phyloP scores from a whole-genome alignment of 1,139 yeast species.

The Keqinozyma sinolaborantium region DNA sequence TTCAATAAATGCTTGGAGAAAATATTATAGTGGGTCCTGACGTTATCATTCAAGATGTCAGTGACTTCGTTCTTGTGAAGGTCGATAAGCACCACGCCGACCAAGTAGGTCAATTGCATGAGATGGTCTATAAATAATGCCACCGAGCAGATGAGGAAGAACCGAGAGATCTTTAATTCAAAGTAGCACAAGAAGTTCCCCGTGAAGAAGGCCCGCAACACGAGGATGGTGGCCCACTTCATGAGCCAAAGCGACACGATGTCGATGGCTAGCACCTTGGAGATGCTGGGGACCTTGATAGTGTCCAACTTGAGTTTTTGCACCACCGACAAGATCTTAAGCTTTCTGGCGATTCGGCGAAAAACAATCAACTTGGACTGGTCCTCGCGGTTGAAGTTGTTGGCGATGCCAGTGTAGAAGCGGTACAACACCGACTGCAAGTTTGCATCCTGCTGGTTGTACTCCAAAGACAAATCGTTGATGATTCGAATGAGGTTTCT shows the following conservation, averaged over 20 bases:
- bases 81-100: slow-evolving; percentile 66
- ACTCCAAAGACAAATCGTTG: slow-evolving; percentile 14
- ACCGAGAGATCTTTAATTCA: slow-evolving; percentile 12
- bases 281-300: slow-evolving; percentile 15
- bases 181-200: slow-evolving; percentile 18
- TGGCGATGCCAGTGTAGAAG: slow-evolving; percentile 18
- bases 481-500: slow-evolving; percentile 27
- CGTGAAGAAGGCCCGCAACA: slow-evolving; percentile 13
- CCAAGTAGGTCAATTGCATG: slow-evolving; percentile 59
- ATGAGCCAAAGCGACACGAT: slow-evolving; percentile 7
- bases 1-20: slow-evolving; percentile 16
- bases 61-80: slow-evolving; percentile 58
- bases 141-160: slow-evolving; percentile 17
- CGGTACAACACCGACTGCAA: slow-evolving; percentile 22
- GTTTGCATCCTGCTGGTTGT: slow-evolving; percentile 13
- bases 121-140: slow-evolving; percentile 53
- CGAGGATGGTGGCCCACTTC: slow-evolving; percentile 4
- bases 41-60: slow-evolving; percentile 31
- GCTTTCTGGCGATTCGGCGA: neutral
- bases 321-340: neutral
- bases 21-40: slow-evolving; percentile 2
- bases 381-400: slow-evolving; percentile 7
- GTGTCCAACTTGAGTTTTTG: slow-evolving; percentile 1
- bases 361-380: slow-evolving; percentile 3
- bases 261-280: slow-evolving; percentile 16